These are phyloP conservation scores for Endothia cerciana DNA, from an alignment of 2,329 filamentous ascomycete species.

Conservation along the genomic window DNA sequence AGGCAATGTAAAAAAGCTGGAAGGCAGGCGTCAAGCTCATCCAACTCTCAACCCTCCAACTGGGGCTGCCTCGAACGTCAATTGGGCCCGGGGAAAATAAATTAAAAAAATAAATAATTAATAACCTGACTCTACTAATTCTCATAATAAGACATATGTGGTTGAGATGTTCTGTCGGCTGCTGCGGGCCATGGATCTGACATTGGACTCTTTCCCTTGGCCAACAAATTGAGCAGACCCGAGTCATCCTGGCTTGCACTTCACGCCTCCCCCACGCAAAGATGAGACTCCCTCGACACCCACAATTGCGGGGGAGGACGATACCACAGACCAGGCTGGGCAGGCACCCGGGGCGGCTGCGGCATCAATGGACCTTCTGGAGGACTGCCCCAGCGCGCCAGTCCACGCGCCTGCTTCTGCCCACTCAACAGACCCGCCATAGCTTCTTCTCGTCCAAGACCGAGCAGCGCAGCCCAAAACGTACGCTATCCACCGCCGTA, in stretches of 20 bases:
- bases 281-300: slow-evolving; percentile 3
- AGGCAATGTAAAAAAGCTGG: not conserved
- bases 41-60: not conserved
- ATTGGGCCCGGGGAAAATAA: not conserved
- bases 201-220: not conserved
- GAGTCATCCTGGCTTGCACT: too few species aligned
- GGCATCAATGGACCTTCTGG: not conserved
- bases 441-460: slow-evolving; percentile 30
- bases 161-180: not conserved
- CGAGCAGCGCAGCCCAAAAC: slow-evolving; percentile 18
- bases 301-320: not conserved
- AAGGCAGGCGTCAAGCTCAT: not conserved
- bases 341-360: not conserved
- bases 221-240: not conserved
- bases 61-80: not conserved
- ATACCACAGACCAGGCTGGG: not conserved
- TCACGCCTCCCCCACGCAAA: too few species aligned
- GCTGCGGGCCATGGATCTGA: not conserved
- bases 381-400: not conserved
- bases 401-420: not conserved
- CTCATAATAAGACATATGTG: not conserved
- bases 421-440: slow-evolving; percentile 17
- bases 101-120: not conserved
- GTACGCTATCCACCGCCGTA: slow-evolving; percentile 37
- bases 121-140: not conserved